Evolutionary conservation across 768 basidiomycete genomes (phyloP).

Genomic region (Infundibulicybe gibba): DNA sequence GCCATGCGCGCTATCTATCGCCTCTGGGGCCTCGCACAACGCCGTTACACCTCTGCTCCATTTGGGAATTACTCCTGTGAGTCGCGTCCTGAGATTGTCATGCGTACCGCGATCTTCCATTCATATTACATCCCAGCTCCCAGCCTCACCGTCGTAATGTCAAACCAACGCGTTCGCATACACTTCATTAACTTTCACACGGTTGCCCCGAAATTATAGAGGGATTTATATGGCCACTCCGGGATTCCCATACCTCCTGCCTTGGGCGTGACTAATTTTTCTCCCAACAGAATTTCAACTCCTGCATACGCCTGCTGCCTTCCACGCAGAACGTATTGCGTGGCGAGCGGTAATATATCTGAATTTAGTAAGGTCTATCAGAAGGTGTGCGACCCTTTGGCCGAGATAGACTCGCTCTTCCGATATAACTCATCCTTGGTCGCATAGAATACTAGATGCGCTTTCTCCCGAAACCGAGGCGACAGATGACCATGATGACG

Average conservation of each 20-base stretch:
- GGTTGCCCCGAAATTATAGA: too few species aligned
- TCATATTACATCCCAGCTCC: neutral
- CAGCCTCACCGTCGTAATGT: too few species aligned
- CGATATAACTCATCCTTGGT: conserved; percentile 12
- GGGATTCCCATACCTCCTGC: neutral
- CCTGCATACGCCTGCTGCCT: conserved; percentile 71
- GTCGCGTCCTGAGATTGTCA: too few species aligned
- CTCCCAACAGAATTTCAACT: conserved; percentile 71
- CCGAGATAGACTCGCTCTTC: conserved; percentile 5
- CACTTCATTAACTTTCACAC: too few species aligned
- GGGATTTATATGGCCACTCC: conserved; percentile 2
- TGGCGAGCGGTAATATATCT: conserved; percentile 90
- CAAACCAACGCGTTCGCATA: too few species aligned
- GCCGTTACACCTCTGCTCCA: too few species aligned
- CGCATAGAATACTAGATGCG: conserved; percentile 67
- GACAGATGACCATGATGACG: conserved; percentile 56
- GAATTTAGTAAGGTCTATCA: conserved; percentile 80
- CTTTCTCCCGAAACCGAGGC: conserved; percentile 62
- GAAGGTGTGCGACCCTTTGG: conserved; percentile 43
- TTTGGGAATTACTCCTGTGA: too few species aligned
- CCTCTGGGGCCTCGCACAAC: too few species aligned
- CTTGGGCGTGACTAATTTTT: conserved; percentile 1
- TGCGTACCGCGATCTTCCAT: neutral
- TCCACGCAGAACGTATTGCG: conserved; percentile 76
- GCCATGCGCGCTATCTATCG: too few species aligned